Percentiles rank a stretch among this genome's conserved stretches.
Conservation (phyloP, 2,329 filamentous ascomycete species). For the Phialophora expanda region DNA sequence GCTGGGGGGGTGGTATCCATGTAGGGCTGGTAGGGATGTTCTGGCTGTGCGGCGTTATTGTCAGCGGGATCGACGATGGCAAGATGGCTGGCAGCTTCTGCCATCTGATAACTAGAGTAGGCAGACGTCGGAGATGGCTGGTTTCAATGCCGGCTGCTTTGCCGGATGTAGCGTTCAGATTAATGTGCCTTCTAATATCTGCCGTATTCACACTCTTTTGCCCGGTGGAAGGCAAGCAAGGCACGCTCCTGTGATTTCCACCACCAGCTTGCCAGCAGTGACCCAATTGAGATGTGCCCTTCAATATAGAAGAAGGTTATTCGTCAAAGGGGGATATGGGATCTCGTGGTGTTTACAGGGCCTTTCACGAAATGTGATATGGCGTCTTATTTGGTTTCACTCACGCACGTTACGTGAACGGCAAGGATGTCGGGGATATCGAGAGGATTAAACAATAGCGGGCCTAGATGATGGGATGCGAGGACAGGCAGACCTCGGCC, state of each 20-base stretch:
- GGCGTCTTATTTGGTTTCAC: too few relatives aligned
- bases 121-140: neutral
- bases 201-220: too few relatives aligned
- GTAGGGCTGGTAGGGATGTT: conserved; percentile 29
- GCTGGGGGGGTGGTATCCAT: conserved; percentile 26
- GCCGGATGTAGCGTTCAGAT: too few relatives aligned
- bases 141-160: neutral
- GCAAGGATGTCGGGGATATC: neutral
- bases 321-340: too few relatives aligned
- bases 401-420: neutral
- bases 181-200: too few relatives aligned
- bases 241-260: too few relatives aligned
- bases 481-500: conserved; percentile 8
- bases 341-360: too few relatives aligned
- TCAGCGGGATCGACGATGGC: conserved; percentile 9
- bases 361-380: too few relatives aligned
- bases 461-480: conserved; percentile 1
- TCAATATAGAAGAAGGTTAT: too few relatives aligned
- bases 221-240: too few relatives aligned
- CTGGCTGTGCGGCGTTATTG: conserved; percentile 18
- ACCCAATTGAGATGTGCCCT: too few relatives aligned
- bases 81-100: neutral
- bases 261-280: too few relatives aligned
- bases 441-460: neutral
- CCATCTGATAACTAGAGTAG: neutral